phyloP scores from a whole-genome alignment of 768 basidiomycete species.

The Lyophyllum decastes region DNA sequence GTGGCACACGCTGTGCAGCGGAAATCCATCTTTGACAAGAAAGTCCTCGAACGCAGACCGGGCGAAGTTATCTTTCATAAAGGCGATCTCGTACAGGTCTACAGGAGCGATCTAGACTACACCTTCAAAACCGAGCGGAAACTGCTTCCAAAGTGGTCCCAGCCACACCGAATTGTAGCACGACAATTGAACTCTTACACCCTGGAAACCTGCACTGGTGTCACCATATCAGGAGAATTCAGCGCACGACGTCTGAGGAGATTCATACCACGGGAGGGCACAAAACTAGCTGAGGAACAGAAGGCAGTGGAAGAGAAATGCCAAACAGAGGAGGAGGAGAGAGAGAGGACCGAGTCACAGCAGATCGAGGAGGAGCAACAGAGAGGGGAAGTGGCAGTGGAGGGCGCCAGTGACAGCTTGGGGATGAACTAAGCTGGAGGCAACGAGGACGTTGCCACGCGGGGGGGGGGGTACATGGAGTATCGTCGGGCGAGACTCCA shows the following conservation, averaged over 20 bases:
- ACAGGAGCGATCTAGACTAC: constrained; percentile 17
- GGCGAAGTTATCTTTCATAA: constrained; percentile 23
- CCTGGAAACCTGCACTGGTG: constrained; percentile 20
- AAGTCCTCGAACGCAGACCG: constrained; percentile 9
- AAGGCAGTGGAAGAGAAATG: constrained; percentile 1
- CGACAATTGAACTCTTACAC: constrained; percentile 23
- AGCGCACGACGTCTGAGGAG: constrained; percentile 18
- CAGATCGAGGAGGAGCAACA: neutral
- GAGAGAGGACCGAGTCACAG: neutral
- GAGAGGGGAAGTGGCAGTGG: neutral
- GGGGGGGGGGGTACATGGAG: constrained; percentile 9
- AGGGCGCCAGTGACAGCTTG: neutral
- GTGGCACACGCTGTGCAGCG: constrained; percentile 23
- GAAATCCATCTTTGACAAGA: constrained; percentile 27
- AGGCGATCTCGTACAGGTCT: constrained; percentile 31
- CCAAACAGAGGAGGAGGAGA: neutral
- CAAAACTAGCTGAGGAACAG: constrained; percentile 19
- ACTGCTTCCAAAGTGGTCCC: constrained; percentile 31
- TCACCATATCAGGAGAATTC: constrained; percentile 15
- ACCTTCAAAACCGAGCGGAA: constrained; percentile 29
- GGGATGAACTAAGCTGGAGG: neutral
- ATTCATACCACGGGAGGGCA: constrained; percentile 21
- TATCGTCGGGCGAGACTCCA: neutral
- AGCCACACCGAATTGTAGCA: constrained; percentile 16
- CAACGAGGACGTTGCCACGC: constrained; percentile 5